Evolutionary conservation across 805 yeast species (phyloP), one percentile per base, ranked within the genome.

Genomic region (Myxozyma udenii): DNA sequence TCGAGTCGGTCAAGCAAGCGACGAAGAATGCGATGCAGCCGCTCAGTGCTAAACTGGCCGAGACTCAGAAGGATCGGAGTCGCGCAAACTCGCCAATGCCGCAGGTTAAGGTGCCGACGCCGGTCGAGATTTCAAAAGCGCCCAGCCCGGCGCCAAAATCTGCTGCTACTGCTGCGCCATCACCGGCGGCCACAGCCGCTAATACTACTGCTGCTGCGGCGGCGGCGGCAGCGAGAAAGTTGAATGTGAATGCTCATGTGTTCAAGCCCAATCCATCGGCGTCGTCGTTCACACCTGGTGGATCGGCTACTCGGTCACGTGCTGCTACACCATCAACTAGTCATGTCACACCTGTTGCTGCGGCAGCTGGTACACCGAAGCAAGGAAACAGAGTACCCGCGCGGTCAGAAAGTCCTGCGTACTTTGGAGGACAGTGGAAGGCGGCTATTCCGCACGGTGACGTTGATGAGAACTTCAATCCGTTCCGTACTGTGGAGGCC

Each of bases 221-320:
- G 46, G 43, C 45, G 23, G 19, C 35, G 26, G 19, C 64, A 21
- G 73, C 76, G 65, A 78, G 75, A 65, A 79, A 76, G 63, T 69
- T 78, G 72, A 83, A 81, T 62, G 77, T 80, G 55, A 63, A 74
- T 21, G 81, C 79, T n/a, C 74, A 80, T 2, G 78, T 81, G 19
- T 83, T 83, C 69, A 84, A 80, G 68, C 78, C 84, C 65, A 84
- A 83, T 65, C 85, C 87, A 12, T 78, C 80, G 57, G 86, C 85
- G 14, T 81, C 80, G 9, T 75, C 81, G 2, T 84, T 83, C 61
- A 77, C 85, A 7, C 86, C 87, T 14, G 50, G 40, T 37, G 33
- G 33, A 9, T 9, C 59, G 39, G 22, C 41, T 11, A 16, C 35
- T 16, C 24, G 47, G 22, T 16, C 23, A n/a, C 48, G 55, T 22